These are phyloP conservation scores for Skeletonema grethae DNA, from an alignment of 108 stramenopile species.

Conservation along the genomic window DNA sequence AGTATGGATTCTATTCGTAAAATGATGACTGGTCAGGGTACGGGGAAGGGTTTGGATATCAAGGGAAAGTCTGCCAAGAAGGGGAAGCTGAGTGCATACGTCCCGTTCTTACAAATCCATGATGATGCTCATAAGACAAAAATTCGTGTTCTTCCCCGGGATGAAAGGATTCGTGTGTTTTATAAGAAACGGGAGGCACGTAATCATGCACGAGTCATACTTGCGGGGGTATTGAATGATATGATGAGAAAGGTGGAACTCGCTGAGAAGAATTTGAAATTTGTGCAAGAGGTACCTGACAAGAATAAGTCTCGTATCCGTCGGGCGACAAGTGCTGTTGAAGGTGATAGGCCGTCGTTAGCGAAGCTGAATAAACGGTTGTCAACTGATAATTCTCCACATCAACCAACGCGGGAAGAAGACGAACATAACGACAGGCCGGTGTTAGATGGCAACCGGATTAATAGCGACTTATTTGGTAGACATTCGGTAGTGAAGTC, in stretches of 20 bases:
- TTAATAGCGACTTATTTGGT: not conserved
- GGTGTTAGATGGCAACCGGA: not conserved
- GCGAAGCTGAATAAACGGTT: not conserved
- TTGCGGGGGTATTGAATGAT: conserved; percentile 39
- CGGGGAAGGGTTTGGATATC: conserved; percentile 59
- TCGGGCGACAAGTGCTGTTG: not conserved
- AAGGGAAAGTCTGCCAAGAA: conserved; percentile 60
- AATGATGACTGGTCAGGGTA: conserved; percentile 53
- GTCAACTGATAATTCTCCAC: not conserved
- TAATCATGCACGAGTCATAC: conserved; percentile 37
- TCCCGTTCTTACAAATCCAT: conserved; percentile 61
- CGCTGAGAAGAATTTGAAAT: conserved; percentile 4
- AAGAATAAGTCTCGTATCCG: not conserved
- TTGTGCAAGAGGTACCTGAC: not conserved
- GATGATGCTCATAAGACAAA: conserved; percentile 56
- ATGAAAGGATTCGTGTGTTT: conserved; percentile 61
- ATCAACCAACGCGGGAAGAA: not conserved
- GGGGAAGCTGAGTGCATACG: conserved; percentile 49
- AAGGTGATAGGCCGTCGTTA: not conserved
- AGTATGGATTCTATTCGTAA: conserved; percentile 42
- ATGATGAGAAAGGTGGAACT: conserved; percentile 19
- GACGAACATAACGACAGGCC: not conserved
- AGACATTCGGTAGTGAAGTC: not conserved
- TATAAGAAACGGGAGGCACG: conserved; percentile 53
- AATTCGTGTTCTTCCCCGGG: conserved; percentile 44